Evolutionary conservation across 73 alveolate species (phyloP).

Genomic region (Breviolum minutum): DNA sequence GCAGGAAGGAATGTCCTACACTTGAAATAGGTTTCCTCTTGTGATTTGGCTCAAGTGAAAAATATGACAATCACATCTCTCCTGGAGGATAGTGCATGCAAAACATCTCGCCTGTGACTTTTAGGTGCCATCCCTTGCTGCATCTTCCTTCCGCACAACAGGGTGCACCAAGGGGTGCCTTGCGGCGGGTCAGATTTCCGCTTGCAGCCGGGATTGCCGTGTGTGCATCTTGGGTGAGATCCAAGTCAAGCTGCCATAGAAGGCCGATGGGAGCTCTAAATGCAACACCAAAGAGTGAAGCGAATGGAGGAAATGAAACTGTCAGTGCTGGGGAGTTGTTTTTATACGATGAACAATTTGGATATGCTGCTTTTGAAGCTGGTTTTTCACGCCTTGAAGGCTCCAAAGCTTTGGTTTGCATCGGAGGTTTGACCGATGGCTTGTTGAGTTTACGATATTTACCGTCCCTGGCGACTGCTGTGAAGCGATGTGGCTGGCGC

Average conservation of each 20-base stretch:
- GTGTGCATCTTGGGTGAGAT: neutral
- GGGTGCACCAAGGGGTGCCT: neutral
- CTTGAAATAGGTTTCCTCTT: no score
- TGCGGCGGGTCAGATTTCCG: no score
- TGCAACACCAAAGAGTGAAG: neutral
- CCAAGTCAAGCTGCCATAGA: neutral
- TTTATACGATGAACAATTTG: slow-evolving; percentile 36
- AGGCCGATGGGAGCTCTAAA: neutral
- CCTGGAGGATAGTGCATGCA: neutral
- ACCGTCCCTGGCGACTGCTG: slow-evolving; percentile 43
- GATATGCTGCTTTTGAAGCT: slow-evolving; percentile 66
- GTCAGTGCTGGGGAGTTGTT: slow-evolving; percentile 46
- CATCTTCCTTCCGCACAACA: neutral
- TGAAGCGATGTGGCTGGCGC: slow-evolving; percentile 52
- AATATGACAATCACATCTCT: no score
- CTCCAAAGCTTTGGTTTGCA: slow-evolving; percentile 68
- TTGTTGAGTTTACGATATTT: slow-evolving; percentile 62
- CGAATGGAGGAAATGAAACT: neutral
- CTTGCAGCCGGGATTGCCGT: no score
- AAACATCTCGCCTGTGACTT: neutral
- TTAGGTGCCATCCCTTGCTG: neutral
- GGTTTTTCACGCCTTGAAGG: neutral
- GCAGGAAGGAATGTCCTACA: no score
- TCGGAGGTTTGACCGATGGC: slow-evolving; percentile 91
- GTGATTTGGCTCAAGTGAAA: no score